These are phyloP conservation scores for Plantago major DNA, from an alignment of 257 asterid species.

Conservation along the genomic window DNA sequence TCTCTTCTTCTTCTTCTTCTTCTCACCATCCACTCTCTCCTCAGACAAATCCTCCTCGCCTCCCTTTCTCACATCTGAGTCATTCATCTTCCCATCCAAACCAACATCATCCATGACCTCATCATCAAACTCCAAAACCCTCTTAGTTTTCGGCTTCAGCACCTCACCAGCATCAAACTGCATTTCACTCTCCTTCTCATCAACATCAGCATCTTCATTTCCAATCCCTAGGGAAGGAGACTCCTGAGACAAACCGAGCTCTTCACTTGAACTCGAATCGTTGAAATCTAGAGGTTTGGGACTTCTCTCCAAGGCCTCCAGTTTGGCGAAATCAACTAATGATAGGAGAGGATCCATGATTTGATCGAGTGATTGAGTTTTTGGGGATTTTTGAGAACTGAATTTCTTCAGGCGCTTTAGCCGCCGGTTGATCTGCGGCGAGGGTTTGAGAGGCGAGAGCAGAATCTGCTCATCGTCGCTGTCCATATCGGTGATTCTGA, in stretches of 20 bases:
- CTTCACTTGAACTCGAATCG: slow-evolving; percentile 34
- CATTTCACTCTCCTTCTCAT: slow-evolving; percentile 12
- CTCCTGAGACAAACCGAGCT: slow-evolving; percentile 28
- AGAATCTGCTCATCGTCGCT: no score
- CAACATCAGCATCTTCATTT: slow-evolving; percentile 15
- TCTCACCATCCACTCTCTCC: slow-evolving; percentile 26
- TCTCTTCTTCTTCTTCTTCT: slow-evolving; percentile 39
- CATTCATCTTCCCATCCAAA: slow-evolving; percentile 12
- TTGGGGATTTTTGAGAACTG: slow-evolving; percentile 9
- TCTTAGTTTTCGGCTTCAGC: slow-evolving; percentile 35
- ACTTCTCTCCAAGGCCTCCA: slow-evolving; percentile 49
- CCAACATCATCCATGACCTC: slow-evolving; percentile 19
- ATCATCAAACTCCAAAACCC: slow-evolving; percentile 45
- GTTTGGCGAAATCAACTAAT: slow-evolving; percentile 35
- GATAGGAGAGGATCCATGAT: slow-evolving; percentile 35
- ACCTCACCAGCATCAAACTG: slow-evolving; percentile 21
- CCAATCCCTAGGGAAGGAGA: slow-evolving; percentile 29
- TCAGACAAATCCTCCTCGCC: slow-evolving; percentile 18
- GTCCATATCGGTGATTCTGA: no score
- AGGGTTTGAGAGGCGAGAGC: no score
- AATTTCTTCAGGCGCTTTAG: slow-evolving; percentile 74
- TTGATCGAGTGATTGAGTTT: slow-evolving; percentile 16
- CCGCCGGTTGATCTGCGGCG: slow-evolving; percentile 24
- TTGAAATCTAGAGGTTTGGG: slow-evolving; percentile 23
- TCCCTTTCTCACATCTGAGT: slow-evolving; percentile 15